Evolutionary conservation across 352 stramenopile species (phyloP).

Genomic region (Phytophthora pisi): DNA sequence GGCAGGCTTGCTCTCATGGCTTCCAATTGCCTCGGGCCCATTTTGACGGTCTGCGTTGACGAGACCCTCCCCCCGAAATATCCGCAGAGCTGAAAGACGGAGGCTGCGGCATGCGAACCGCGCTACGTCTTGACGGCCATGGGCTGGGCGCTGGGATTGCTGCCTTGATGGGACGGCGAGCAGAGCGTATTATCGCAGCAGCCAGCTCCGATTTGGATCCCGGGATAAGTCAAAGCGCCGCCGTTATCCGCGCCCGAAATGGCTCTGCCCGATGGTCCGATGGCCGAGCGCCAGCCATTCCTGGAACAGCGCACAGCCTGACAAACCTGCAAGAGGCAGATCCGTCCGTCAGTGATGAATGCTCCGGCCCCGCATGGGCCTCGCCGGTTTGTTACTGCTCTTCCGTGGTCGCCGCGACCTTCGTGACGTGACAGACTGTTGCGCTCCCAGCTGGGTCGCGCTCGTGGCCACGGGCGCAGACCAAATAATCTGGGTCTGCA

Average conservation of each 20-base stretch:
- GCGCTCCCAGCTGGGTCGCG: conserved; percentile 15
- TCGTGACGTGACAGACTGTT: conserved; percentile 4
- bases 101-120: conserved; percentile 13
- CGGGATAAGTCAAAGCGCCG: conserved; percentile 6
- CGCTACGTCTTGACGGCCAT: conserved; percentile 21
- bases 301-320: background rate
- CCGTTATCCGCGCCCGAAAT: conserved; percentile 6
- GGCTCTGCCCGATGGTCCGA: background rate
- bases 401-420: background rate
- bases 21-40: background rate
- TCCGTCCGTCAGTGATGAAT: conserved; percentile 4
- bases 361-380: conserved; percentile 9
- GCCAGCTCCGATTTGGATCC: background rate
- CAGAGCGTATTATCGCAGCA: conserved; percentile 12
- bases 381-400: conserved; percentile 19
- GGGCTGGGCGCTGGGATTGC: conserved; percentile 20
- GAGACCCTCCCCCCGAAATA: conserved; percentile 16
- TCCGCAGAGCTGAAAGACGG: conserved; percentile 10
- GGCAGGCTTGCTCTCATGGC: background rate
- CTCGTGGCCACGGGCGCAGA: conserved; percentile 11
- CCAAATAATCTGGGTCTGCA: conserved; percentile 11
- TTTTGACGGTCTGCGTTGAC: conserved; percentile 3
- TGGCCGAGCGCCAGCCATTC: conserved; percentile 12
- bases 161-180: conserved; percentile 10
- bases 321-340: background rate